Evolutionary conservation across 495 filamentous ascomycete species (phyloP).

Genomic region (Pseudevernia furfuracea): DNA sequence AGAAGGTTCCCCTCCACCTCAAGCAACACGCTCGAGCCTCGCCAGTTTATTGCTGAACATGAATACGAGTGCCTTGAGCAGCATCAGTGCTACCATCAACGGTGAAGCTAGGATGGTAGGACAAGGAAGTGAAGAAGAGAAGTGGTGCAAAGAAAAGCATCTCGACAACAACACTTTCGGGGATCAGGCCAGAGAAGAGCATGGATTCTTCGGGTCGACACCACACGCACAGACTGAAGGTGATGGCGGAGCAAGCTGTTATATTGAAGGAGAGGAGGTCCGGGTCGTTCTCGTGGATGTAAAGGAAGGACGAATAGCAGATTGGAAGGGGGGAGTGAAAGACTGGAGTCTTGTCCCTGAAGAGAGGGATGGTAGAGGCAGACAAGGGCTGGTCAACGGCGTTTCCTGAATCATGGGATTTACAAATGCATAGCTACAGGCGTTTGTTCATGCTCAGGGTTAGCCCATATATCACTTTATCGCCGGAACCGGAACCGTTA

Average conservation of each 20-base stretch:
- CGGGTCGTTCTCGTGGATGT: constrained; percentile 68
- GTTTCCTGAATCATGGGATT: constrained; percentile 11
- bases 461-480: background rate
- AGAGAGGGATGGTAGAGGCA: constrained; percentile 29
- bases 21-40: constrained; percentile 58
- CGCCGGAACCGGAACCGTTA: background rate
- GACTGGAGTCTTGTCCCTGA: constrained; percentile 55
- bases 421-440: constrained; percentile 13
- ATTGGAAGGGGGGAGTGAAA: constrained; percentile 72
- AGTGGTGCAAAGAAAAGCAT: constrained; percentile 71
- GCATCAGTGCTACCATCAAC: constrained; percentile 89
- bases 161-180: constrained; percentile 87
- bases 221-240: constrained; percentile 36
- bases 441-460: background rate
- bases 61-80: constrained; percentile 79
- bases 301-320: constrained; percentile 65
- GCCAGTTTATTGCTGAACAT: constrained; percentile 78
- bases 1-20: constrained; percentile 56
- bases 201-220: constrained; percentile 39
- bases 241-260: constrained; percentile 48
- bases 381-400: constrained; percentile 37
- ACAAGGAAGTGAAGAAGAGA: constrained; percentile 66
- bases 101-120: constrained; percentile 68
- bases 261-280: constrained; percentile 62
- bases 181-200: constrained; percentile 40